A percentile compares a stretch with the other conserved stretches of the same genome.
Conservation (phyloP, 805 yeast species). For the Komagataella mondaviorum region DNA sequence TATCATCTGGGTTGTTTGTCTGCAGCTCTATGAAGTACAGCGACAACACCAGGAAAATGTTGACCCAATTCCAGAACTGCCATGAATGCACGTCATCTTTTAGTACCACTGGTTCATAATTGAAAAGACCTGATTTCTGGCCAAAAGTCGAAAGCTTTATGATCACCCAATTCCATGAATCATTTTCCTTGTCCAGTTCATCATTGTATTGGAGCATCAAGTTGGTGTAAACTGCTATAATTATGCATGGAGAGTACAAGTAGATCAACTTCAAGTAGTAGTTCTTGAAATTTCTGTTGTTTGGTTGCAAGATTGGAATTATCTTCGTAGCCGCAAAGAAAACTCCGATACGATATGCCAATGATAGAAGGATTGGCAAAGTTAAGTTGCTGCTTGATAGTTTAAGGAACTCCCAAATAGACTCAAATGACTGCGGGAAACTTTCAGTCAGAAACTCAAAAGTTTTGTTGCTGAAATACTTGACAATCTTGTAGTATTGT, state of each 20-base stretch:
- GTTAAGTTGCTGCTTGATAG: slow-evolving; percentile 52
- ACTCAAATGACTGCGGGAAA: slow-evolving; percentile 37
- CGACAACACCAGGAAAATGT: slow-evolving; percentile 68
- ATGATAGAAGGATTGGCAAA: slow-evolving; percentile 66
- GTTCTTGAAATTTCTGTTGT: slow-evolving; percentile 8
- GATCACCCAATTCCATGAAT: slow-evolving; percentile 18
- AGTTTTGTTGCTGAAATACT: slow-evolving; percentile 5
- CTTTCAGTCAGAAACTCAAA: slow-evolving; percentile 23
- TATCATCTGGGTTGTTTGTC: slow-evolving; percentile 19
- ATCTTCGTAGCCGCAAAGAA: slow-evolving; percentile 87
- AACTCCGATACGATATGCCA: slow-evolving; percentile 77
- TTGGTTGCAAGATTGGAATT: slow-evolving; percentile 43
- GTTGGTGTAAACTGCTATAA: slow-evolving; percentile 92
- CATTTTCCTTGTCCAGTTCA: slow-evolving; percentile 45
- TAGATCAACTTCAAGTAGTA: slow-evolving; percentile 43
- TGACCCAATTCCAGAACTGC: slow-evolving; percentile 97
- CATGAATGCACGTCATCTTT: slow-evolving; percentile 46
- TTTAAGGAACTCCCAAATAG: slow-evolving; percentile 39
- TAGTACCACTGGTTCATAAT: not conserved
- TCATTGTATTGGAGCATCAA: slow-evolving; percentile 82
- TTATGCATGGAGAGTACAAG: slow-evolving; percentile 85
- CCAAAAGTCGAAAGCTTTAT: slow-evolving; percentile 9
- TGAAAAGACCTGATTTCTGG: not conserved
- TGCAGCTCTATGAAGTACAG: slow-evolving; percentile 70
- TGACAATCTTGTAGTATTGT: slow-evolving; percentile 2